phyloP scores from a whole-genome alignment of 2,329 filamentous ascomycete species.

The Cladophialophora carrionii region DNA sequence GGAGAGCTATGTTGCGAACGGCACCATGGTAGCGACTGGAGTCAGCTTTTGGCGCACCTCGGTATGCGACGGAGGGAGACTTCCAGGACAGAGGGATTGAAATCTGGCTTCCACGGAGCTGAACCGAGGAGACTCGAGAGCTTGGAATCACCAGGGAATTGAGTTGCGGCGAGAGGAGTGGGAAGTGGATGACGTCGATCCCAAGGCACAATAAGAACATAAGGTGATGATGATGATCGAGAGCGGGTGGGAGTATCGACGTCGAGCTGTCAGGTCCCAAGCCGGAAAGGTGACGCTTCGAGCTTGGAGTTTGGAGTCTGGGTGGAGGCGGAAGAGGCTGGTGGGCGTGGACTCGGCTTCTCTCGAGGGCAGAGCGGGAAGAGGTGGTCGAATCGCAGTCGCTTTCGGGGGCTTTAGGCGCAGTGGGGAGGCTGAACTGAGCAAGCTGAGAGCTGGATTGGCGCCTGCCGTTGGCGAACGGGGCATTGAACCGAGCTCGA shows the following conservation, averaged over 20 bases:
- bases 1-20: slow-evolving; percentile 23
- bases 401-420: background rate
- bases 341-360: slow-evolving; percentile 1
- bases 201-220: slow-evolving; percentile 18
- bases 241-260: slow-evolving; percentile 13
- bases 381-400: slow-evolving; percentile 8
- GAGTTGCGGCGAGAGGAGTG: slow-evolving; percentile 22
- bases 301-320: slow-evolving; percentile 9
- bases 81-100: background rate
- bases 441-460: slow-evolving; percentile 2
- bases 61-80: slow-evolving; percentile 9
- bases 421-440: slow-evolving; percentile 11
- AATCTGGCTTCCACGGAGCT: slow-evolving; percentile 18
- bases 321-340: background rate
- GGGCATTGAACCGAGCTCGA: slow-evolving; percentile 7
- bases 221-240: slow-evolving; percentile 17
- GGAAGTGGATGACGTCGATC: slow-evolving; percentile 35
- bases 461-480: slow-evolving; percentile 12
- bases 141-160: slow-evolving; percentile 23
- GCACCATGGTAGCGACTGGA: slow-evolving; percentile 12
- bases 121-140: slow-evolving; percentile 19
- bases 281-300: slow-evolving; percentile 9
- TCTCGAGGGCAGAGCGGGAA: slow-evolving; percentile 23
- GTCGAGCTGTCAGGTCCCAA: slow-evolving; percentile 17
- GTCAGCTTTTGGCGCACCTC: slow-evolving; percentile 9